Base-by-base conservation (phyloP, 139 green algal genomes). In the Astrephomene gubernaculifera region DNA sequence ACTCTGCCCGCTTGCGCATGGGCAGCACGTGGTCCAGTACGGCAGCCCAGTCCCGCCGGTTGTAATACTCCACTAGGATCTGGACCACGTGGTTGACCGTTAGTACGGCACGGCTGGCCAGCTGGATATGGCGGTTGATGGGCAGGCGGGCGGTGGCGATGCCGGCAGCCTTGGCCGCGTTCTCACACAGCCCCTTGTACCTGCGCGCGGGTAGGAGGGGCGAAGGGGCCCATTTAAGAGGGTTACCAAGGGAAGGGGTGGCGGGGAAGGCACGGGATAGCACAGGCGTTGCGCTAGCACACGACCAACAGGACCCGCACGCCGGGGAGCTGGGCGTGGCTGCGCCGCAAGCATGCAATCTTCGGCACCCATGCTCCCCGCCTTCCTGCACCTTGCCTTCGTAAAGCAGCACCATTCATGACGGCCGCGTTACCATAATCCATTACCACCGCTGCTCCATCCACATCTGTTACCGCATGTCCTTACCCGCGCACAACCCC, bases 71-170 rank as follows among this genome's bases (percentile, higher is more conserved):
- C 44, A 85, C 82, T 36, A 87, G 44, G 41, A 87, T 86, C 57
- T 91, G 95, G 90, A 97, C 97, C 71, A 96, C 93, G 70, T 98
- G 95, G 89, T 98, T 98, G 72, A 96, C 95, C 4, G 94, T 96
- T 33, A 98, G 91, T 43, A 92, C 90, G 31, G 79, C 73, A 35
- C 90, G 92, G 29, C 82, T 89, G 3, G 89, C 71, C 60, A 97
- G 90, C 79, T 92, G 78, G 22, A 97, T 71, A 71, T 95, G 88
- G 9, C 92, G 75, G 2, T 81, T 60, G 44, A 98, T 97, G 33
- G 96, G 96, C 84, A 98, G 89, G 38, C 91, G 87, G 14, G 94
- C 96, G 12, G 94, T 96, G 36, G 88, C 64, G 8, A 98, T 94
- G 49, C 94, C 95, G 53, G 94, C 91, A 39, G 73, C 80, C 19